These are phyloP conservation scores for Hypoxylon sp. DNA, from an alignment of 2,329 filamentous ascomycete species.

Conservation along the genomic window DNA sequence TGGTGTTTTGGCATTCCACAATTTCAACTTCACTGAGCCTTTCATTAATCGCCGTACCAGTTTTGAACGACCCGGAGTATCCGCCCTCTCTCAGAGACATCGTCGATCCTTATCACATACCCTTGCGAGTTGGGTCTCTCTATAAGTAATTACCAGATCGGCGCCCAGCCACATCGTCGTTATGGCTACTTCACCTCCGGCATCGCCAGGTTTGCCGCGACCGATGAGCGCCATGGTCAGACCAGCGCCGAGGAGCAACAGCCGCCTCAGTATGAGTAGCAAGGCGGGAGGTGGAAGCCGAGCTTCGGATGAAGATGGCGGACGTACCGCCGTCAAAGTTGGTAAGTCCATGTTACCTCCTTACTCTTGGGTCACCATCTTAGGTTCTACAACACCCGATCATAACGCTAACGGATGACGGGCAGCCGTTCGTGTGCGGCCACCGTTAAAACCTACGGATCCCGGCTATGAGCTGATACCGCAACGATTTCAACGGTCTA, in stretches of 20 bases:
- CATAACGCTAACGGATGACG: slow-evolving; percentile 23
- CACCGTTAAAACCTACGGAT: slow-evolving; percentile 84
- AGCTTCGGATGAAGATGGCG: slow-evolving; percentile 86
- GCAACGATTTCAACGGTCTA: slow-evolving; percentile 92
- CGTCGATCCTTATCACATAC: slow-evolving; percentile 9
- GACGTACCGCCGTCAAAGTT: slow-evolving; percentile 94
- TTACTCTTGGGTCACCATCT: background rate
- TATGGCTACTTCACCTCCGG: slow-evolving; percentile 80
- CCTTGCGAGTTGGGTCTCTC: slow-evolving; percentile 7
- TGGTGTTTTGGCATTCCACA: slow-evolving; percentile 44
- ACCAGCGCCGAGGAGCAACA: slow-evolving; percentile 80
- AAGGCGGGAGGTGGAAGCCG: slow-evolving; percentile 83
- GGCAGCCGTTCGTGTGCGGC: slow-evolving; percentile 90
- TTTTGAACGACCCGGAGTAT: slow-evolving; percentile 1
- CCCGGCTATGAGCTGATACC: slow-evolving; percentile 96
- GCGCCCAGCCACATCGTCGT: slow-evolving; percentile 49
- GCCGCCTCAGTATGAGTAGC: slow-evolving; percentile 87
- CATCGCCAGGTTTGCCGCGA: slow-evolving; percentile 75
- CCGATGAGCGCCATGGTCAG: slow-evolving; percentile 87
- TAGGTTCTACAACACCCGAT: slow-evolving; percentile 11
- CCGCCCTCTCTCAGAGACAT: slow-evolving; percentile 17
- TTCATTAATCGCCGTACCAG: slow-evolving; percentile 13
- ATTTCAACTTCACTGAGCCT: background rate
- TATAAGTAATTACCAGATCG: slow-evolving; percentile 35
- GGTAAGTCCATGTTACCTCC: slow-evolving; percentile 72